A percentile compares a stretch with the other conserved stretches of the same genome.
Conservation (phyloP, 352 stramenopile species). For the Phytophthora parvispora region DNA sequence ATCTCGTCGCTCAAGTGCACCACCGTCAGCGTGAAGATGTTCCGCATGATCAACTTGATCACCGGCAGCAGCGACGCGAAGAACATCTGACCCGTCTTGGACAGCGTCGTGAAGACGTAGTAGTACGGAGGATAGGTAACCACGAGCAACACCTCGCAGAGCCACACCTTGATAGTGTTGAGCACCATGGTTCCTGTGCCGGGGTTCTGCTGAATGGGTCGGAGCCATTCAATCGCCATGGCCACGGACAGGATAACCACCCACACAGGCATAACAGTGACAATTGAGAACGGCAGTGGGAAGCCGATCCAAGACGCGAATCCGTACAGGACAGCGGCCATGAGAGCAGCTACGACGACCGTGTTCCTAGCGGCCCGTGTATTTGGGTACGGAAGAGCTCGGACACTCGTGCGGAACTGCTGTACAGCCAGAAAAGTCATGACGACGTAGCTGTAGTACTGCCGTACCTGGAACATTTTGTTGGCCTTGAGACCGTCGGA, state of each 20-base stretch:
- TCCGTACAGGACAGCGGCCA: background rate
- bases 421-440: conserved; percentile 17
- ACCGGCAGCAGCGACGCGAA: conserved; percentile 30
- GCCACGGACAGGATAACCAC: conserved; percentile 1
- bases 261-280: conserved; percentile 16
- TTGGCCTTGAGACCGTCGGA: conserved; percentile 14
- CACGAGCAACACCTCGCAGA: conserved; percentile 24
- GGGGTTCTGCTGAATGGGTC: conserved; percentile 11
- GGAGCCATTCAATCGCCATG: conserved; percentile 11
- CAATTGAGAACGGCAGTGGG: conserved; percentile 22
- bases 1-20: conserved; percentile 35
- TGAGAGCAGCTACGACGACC: conserved; percentile 7
- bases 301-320: conserved; percentile 14
- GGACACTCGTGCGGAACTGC: conserved; percentile 23
- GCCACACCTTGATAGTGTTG: conserved; percentile 28
- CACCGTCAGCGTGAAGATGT: conserved; percentile 22
- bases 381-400: conserved; percentile 18
- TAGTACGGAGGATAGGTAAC: conserved; percentile 33
- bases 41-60: conserved; percentile 35
- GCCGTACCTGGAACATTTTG: conserved; percentile 16
- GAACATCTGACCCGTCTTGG: conserved; percentile 2
- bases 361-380: background rate
- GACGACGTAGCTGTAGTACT: conserved; percentile 27
- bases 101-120: conserved; percentile 34
- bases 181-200: conserved; percentile 10